Evolutionary conservation across 1,284 basidiomycete genomes (phyloP).

Genomic region (Cryptococcus sp.): DNA sequence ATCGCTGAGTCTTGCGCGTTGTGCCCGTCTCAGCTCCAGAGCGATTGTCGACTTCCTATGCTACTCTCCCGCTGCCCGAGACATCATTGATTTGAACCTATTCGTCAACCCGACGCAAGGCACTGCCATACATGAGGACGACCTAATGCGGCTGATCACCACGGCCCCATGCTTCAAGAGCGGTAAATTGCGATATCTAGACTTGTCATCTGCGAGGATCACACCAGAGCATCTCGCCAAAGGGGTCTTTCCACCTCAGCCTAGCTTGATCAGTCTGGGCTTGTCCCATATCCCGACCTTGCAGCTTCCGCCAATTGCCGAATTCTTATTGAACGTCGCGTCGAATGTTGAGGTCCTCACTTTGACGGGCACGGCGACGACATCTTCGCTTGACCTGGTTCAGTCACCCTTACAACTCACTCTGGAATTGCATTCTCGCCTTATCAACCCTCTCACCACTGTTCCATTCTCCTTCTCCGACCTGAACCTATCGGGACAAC

Average conservation of each 20-base stretch:
- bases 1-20: conserved; percentile 84
- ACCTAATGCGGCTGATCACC: conserved; percentile 70
- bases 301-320: conserved; percentile 65
- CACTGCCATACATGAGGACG: conserved; percentile 70
- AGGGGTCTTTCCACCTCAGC: conserved; percentile 63
- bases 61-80: conserved; percentile 62
- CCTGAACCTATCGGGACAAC: conserved; percentile 26
- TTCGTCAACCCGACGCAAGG: conserved; percentile 86
- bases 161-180: conserved; percentile 77
- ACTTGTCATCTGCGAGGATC: conserved; percentile 80
- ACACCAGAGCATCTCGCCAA: conserved; percentile 61
- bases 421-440: conserved; percentile 56
- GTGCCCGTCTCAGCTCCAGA: conserved; percentile 76
- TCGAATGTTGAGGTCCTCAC: conserved; percentile 83
- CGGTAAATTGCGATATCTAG: conserved; percentile 79
- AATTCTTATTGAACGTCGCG: conserved; percentile 71
- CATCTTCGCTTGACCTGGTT: conserved; percentile 60
- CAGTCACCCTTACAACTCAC: conserved; percentile 54
- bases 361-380: conserved; percentile 73
- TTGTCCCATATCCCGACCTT: conserved; percentile 80
- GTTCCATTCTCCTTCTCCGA: conserved; percentile 69
- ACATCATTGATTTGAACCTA: conserved; percentile 77
- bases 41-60: conserved; percentile 76
- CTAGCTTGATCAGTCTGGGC: conserved; percentile 78
- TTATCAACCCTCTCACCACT: conserved; percentile 76